These are phyloP conservation scores for Talaromyces wortmannii DNA, from an alignment of 495 filamentous ascomycete species.

Conservation along the genomic window DNA sequence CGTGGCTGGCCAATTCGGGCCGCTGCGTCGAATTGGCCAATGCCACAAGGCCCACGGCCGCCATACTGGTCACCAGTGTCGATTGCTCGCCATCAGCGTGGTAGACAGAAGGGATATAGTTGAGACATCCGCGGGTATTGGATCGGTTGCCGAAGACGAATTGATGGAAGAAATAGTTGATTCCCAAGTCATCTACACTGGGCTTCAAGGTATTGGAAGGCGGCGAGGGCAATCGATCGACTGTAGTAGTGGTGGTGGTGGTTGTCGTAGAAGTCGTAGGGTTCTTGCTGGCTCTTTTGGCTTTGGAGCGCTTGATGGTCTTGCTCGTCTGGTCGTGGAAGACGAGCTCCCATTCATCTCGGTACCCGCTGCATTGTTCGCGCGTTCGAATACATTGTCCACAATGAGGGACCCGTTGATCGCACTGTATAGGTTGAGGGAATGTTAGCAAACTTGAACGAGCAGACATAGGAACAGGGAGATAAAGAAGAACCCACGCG, in stretches of 20 bases:
- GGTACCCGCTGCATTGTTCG: slow-evolving; percentile 19
- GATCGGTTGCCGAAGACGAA: slow-evolving; percentile 19
- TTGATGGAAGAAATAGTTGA: slow-evolving; percentile 28
- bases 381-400: slow-evolving; percentile 20
- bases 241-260: no score
- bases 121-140: slow-evolving; percentile 24
- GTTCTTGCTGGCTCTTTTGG: background rate
- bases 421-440: slow-evolving; percentile 14
- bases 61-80: slow-evolving; percentile 30
- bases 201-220: slow-evolving; percentile 5
- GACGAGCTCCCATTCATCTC: slow-evolving; percentile 18
- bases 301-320: slow-evolving; percentile 17
- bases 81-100: slow-evolving; percentile 18
- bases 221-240: background rate
- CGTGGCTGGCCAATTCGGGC: slow-evolving; percentile 22
- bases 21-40: slow-evolving; percentile 25
- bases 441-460: background rate
- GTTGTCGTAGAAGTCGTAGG: no score
- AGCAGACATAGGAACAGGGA: background rate
- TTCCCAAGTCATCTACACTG: slow-evolving; percentile 17
- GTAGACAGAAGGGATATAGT: slow-evolving; percentile 19
- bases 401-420: slow-evolving; percentile 18
- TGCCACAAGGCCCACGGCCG: slow-evolving; percentile 36
- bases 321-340: slow-evolving; percentile 14
- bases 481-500: slow-evolving; percentile 9